Base-by-base conservation (phyloP, 2,329 filamentous ascomycete genomes). In the Parasarocladium wereldwijsianum region DNA sequence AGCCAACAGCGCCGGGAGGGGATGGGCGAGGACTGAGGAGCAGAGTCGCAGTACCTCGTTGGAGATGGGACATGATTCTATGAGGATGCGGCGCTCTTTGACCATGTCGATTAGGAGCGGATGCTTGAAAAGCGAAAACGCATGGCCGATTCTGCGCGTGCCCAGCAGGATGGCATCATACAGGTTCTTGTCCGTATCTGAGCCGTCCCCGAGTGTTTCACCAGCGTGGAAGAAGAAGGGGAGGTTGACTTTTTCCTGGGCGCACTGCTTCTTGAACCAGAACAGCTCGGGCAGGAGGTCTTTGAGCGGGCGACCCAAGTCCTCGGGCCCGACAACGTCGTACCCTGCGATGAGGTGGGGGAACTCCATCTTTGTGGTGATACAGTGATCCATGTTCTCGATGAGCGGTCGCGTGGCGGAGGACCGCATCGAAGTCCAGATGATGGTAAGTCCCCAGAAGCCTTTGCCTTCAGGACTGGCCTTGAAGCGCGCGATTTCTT, bases 151-250 rank as follows among this genome's bases (percentile, higher is more conserved):
- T 35, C 90, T 72, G 31, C 87, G 65, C 1, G 85, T 87, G 3
- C 85, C 86, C 5, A 96, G 67, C 7, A 94, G 58, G 10, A 96
- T 66, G 1, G 85, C 85, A 49, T 94, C 86, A 49, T 85, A 93
- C 3, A 96, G 66, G 51, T 94, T 94, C 36, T 57, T 44, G 44
- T 94, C 86, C 0, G 79, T 77, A 13, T 62, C 64, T 40, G 74
- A 76, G 17, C 84, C 85, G 36, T 62, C 57, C 15, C 83, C 84
- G 1, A 93, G 70, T 19, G 75, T 83, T 54, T 94, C 86, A 39
- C 86, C 87, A 0, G 87, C 86, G 50, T 94, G 86, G 59, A 96
- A 92, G 61, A 93, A 93, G 60, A 94, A 93, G 1, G 87, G 87
- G 8, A 98, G 74, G 29, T 84, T 72, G 21, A 94, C 69, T 3